Evolutionary conservation across 305 asterid genomes (phyloP).

Genomic region (Rubia tinctorum): DNA sequence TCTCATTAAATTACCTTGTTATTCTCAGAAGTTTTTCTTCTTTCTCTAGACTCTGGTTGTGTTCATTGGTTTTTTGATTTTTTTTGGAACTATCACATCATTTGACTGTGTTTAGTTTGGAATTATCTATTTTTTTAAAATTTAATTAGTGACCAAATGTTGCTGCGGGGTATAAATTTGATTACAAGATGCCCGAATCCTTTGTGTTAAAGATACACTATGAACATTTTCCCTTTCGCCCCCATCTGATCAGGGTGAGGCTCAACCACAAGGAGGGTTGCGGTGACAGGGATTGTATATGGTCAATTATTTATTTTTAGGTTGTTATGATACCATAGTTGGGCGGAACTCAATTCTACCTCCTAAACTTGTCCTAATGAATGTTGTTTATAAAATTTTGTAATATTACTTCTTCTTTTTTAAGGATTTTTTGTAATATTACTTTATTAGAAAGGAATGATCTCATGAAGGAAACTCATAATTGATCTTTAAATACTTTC

Average conservation of each 20-base stretch:
- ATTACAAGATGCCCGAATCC: conserved; percentile 58
- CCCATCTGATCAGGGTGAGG: conserved; percentile 35
- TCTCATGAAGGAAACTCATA: neutral
- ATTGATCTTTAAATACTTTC: neutral
- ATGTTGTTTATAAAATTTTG: neutral
- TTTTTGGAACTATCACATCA: neutral
- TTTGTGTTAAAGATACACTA: conserved; percentile 38
- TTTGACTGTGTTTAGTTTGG: neutral
- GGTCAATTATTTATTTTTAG: neutral
- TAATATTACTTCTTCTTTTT: too few relatives aligned
- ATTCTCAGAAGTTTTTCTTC: neutral
- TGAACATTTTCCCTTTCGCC: conserved; percentile 63
- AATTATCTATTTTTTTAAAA: neutral
- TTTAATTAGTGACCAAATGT: neutral
- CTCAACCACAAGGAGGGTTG: conserved; percentile 29
- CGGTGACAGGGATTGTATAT: conserved; percentile 18
- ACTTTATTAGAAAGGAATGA: too few relatives aligned
- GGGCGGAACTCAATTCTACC: too few relatives aligned
- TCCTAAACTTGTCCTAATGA: too few relatives aligned
- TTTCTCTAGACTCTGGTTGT: neutral
- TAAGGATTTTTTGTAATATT: too few relatives aligned
- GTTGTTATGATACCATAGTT: too few relatives aligned
- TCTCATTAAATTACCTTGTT: neutral
- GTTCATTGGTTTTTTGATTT: too few relatives aligned
- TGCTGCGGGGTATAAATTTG: conserved; percentile 69